These are phyloP conservation scores for Arthrobotrys sinensis DNA, from an alignment of 2,329 filamentous ascomycete species.

Conservation along the genomic window DNA sequence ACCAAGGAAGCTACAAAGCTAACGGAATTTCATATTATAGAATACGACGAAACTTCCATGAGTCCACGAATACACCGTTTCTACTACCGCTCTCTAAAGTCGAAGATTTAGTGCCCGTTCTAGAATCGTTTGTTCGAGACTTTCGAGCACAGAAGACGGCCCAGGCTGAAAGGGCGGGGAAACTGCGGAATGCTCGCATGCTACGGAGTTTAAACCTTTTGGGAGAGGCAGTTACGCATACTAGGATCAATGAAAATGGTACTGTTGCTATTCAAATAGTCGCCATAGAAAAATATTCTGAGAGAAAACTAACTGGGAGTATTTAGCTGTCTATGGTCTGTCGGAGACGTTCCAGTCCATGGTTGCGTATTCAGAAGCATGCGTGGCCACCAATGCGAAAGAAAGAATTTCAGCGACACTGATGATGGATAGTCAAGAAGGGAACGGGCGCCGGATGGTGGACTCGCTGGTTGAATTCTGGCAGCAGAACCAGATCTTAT, in stretches of 20 bases:
- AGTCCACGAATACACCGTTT: conserved; percentile 20
- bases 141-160: conserved; percentile 27
- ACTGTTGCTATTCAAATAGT: no score
- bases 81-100: conserved; percentile 30
- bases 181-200: conserved; percentile 26
- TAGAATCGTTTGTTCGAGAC: conserved; percentile 45
- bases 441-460: conserved; percentile 11
- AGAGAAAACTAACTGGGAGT: background rate
- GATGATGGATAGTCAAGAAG: conserved; percentile 18
- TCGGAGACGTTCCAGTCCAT: conserved; percentile 38
- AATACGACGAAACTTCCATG: background rate
- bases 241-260: conserved; percentile 39
- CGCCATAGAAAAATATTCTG: no score
- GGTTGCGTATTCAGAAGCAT: conserved; percentile 44
- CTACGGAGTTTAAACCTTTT: conserved; percentile 48
- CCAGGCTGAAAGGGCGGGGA: conserved; percentile 11
- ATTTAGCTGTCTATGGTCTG: conserved; percentile 35
- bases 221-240: conserved; percentile 36
- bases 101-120: conserved; percentile 28
- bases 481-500: conserved; percentile 29
- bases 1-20: background rate
- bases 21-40: background rate
- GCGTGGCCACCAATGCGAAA: conserved; percentile 29
- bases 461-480: conserved; percentile 49
- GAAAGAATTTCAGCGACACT: conserved; percentile 25